Percentiles rank a stretch among this genome's conserved stretches.
Evolutionary conservation across 352 stramenopile genomes (phyloP).

Genomic region (Phytophthora palmivora): DNA sequence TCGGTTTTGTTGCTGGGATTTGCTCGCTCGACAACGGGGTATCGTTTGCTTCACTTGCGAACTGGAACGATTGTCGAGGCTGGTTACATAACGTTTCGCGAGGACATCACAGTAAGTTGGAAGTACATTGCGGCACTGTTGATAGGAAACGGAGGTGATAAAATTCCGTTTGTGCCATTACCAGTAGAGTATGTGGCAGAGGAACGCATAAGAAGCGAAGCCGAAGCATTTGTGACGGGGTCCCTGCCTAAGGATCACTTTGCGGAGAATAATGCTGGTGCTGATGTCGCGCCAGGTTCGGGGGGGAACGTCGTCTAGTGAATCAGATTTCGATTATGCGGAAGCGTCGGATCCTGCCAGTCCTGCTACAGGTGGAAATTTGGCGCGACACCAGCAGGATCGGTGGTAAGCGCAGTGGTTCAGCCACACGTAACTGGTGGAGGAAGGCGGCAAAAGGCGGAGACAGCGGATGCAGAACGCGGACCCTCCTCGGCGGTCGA

Average conservation of each 20-base stretch:
- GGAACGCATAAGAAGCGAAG: not conserved
- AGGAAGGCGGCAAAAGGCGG: not conserved
- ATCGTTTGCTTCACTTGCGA: slow-evolving; percentile 5
- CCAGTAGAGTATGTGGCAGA: not conserved
- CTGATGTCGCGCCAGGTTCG: too few relatives aligned
- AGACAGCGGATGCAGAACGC: too few relatives aligned
- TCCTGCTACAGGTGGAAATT: too few relatives aligned
- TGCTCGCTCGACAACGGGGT: not conserved
- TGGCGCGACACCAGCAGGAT: too few relatives aligned
- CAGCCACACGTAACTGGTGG: too few relatives aligned
- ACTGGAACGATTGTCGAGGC: slow-evolving; percentile 9
- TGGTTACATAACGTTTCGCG: slow-evolving; percentile 8
- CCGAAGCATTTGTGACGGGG: not conserved
- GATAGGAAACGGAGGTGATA: not conserved
- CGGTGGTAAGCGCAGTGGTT: too few relatives aligned
- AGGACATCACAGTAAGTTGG: slow-evolving; percentile 11
- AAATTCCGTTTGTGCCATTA: not conserved
- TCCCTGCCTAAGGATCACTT: too few relatives aligned
- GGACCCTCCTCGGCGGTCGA: not conserved
- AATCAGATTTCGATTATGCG: too few relatives aligned
- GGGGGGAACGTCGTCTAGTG: too few relatives aligned
- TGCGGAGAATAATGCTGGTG: too few relatives aligned
- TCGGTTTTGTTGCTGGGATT: slow-evolving; percentile 7
- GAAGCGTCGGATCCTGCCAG: too few relatives aligned
- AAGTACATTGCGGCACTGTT: not conserved